phyloP scores from a whole-genome alignment of 2,329 filamentous ascomycete species.

The Trichoderma cornu-damae region DNA sequence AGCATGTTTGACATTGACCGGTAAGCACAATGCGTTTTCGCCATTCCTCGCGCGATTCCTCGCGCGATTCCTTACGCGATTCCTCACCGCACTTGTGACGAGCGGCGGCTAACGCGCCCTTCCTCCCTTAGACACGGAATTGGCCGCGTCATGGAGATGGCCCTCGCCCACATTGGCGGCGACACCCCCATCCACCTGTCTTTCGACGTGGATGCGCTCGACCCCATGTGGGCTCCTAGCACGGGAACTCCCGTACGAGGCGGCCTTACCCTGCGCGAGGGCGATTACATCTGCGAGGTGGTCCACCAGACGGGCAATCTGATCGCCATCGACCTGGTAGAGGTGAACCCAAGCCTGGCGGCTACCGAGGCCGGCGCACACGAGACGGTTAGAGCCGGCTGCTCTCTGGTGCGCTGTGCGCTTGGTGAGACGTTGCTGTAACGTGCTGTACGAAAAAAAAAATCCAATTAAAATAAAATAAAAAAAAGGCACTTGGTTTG shows the following conservation, averaged over 20 bases:
- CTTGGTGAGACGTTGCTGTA: slow-evolving; percentile 85
- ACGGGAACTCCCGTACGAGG: slow-evolving; percentile 93
- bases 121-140: slow-evolving; percentile 67
- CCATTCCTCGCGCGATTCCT: too few relatives aligned
- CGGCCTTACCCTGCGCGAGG: slow-evolving; percentile 87
- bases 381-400: slow-evolving; percentile 86
- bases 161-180: slow-evolving; percentile 86
- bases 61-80: too few relatives aligned
- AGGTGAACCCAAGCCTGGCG: slow-evolving; percentile 72
- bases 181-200: slow-evolving; percentile 96
- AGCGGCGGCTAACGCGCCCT: neutral
- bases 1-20: slow-evolving; percentile 97
- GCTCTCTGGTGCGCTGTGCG: slow-evolving; percentile 85
- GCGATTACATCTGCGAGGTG: slow-evolving; percentile 91
- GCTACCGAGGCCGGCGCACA: slow-evolving; percentile 60
- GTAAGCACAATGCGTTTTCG: slow-evolving; percentile 50
- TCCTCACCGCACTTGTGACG: too few relatives aligned
- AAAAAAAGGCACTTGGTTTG: neutral
- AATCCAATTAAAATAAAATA: too few relatives aligned
- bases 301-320: slow-evolving; percentile 75
- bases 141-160: slow-evolving; percentile 95
- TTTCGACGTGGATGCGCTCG: slow-evolving; percentile 94
- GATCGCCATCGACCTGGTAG: slow-evolving; percentile 75
- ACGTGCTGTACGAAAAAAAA: slow-evolving; percentile 55
- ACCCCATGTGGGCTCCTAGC: slow-evolving; percentile 93